A percentile compares a stretch with the other conserved stretches of the same genome.
Evolutionary conservation across 805 yeast species (phyloP).

Genomic region (Ogataea philodendri): DNA sequence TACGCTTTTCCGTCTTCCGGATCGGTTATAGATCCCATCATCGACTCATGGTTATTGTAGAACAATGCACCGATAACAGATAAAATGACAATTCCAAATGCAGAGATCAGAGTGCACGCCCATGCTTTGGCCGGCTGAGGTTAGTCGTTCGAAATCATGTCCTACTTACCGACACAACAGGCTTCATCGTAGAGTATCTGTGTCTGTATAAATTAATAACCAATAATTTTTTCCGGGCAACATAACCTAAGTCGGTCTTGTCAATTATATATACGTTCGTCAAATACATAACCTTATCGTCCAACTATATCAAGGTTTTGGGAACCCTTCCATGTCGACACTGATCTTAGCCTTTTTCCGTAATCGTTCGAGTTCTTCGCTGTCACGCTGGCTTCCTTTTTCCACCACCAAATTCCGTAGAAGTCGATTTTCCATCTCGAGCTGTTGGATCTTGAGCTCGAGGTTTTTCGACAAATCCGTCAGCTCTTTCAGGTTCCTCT

Average conservation of each 20-base stretch:
- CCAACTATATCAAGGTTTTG: neutral
- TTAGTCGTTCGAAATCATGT: neutral
- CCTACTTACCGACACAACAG: conserved; percentile 33
- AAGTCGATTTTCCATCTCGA: conserved; percentile 91
- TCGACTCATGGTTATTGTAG: conserved; percentile 76
- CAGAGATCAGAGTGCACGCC: conserved; percentile 91
- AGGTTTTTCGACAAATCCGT: conserved; percentile 62
- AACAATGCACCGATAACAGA: conserved; percentile 83
- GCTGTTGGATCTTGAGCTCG: conserved; percentile 72
- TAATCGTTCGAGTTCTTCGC: conserved; percentile 51
- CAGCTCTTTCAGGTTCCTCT: conserved; percentile 67
- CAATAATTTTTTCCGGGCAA: too few relatives aligned
- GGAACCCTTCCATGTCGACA: conserved; percentile 19
- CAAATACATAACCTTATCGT: conserved; percentile 1
- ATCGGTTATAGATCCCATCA: conserved; percentile 88
- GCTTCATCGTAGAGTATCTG: conserved; percentile 26
- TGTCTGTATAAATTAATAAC: conserved; percentile 1
- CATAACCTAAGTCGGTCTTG: too few relatives aligned
- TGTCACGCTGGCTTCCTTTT: conserved; percentile 59
- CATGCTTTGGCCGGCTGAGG: conserved; percentile 78
- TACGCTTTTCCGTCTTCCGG: conserved; percentile 89
- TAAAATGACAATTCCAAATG: conserved; percentile 86
- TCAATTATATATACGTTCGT: too few relatives aligned
- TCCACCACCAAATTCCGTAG: conserved; percentile 80
- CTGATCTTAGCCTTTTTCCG: conserved; percentile 45